These are phyloP conservation scores for Monosporascus sp. DNA, from an alignment of 2,329 filamentous ascomycete species.

Conservation along the genomic window DNA sequence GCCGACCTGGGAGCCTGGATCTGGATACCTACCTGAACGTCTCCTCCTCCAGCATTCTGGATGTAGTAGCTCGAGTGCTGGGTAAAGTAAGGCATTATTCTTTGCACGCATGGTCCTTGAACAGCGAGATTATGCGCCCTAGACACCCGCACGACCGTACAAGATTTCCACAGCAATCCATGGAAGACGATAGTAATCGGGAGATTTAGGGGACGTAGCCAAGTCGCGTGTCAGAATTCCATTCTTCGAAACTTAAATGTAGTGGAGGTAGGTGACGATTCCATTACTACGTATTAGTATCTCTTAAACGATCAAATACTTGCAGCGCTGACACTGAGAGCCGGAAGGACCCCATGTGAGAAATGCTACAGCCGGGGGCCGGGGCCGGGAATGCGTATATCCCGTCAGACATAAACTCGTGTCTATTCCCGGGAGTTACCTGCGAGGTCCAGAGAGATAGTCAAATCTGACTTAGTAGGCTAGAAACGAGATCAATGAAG, in stretches of 20 bases:
- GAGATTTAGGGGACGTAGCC: conserved; percentile 7
- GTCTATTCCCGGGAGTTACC: conserved; percentile 10
- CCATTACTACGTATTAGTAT: too few species aligned
- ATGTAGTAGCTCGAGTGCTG: too few species aligned
- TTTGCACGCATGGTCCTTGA: too few species aligned
- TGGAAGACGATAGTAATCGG: neutral
- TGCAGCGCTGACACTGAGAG: too few species aligned
- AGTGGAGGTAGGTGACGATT: conserved; percentile 6
- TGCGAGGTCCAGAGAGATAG: conserved; percentile 8
- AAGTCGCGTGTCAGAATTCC: conserved; percentile 12
- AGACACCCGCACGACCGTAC: too few species aligned
- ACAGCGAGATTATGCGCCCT: too few species aligned
- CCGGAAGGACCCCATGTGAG: conserved; percentile 3
- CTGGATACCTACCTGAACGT: too few species aligned
- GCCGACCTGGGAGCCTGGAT: too few species aligned
- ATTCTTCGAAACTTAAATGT: conserved; percentile 14
- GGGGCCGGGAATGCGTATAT: conserved; percentile 5
- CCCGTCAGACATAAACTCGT: conserved; percentile 9
- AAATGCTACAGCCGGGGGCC: conserved; percentile 1
- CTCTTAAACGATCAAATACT: too few species aligned
- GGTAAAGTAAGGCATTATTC: too few species aligned
- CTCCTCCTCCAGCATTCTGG: too few species aligned
- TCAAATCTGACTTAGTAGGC: neutral
- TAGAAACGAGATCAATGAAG: neutral
- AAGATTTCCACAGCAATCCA: too few species aligned